phyloP scores from a whole-genome alignment of 1,139 yeast genomes.

The Taphrina populina region DNA sequence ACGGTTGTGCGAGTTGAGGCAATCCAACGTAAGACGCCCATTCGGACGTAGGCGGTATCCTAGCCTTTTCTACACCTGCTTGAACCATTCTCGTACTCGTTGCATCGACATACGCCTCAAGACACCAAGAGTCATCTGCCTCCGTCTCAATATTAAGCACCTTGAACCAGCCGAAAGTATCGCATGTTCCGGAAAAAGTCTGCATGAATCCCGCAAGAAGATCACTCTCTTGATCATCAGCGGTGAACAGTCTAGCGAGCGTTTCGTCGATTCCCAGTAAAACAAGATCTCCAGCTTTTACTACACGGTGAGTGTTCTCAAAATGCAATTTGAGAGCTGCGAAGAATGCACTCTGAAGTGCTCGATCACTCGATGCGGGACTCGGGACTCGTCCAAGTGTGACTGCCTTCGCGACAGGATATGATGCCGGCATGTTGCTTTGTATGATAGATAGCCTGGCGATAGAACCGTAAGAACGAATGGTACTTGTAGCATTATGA shows the following conservation, averaged over 20 bases:
- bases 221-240: slow-evolving; percentile 43
- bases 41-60: slow-evolving; percentile 43
- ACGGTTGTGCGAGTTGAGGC: slow-evolving; percentile 36
- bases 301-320: slow-evolving; percentile 58
- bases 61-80: slow-evolving; percentile 50
- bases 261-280: slow-evolving; percentile 77
- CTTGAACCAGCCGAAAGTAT: slow-evolving; percentile 83
- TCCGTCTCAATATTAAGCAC: slow-evolving; percentile 52
- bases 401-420: slow-evolving; percentile 43
- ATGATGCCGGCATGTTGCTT: slow-evolving; percentile 39
- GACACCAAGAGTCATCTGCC: slow-evolving; percentile 41
- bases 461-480: background rate
- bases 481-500: slow-evolving; percentile 48
- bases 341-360: slow-evolving; percentile 64
- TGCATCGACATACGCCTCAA: slow-evolving; percentile 57
- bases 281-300: slow-evolving; percentile 62
- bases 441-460: background rate
- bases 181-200: slow-evolving; percentile 53
- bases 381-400: slow-evolving; percentile 70
- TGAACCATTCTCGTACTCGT: slow-evolving; percentile 65
- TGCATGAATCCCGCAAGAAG: slow-evolving; percentile 36
- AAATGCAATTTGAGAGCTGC: slow-evolving; percentile 64
- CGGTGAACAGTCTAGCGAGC: slow-evolving; percentile 57
- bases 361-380: slow-evolving; percentile 65
- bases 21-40: slow-evolving; percentile 57